Percentiles rank a stretch among this genome's conserved stretches.
These are phyloP conservation scores for Otatea glauca DNA, from an alignment of 176 grass and related monocot species.

Conservation along the genomic window DNA sequence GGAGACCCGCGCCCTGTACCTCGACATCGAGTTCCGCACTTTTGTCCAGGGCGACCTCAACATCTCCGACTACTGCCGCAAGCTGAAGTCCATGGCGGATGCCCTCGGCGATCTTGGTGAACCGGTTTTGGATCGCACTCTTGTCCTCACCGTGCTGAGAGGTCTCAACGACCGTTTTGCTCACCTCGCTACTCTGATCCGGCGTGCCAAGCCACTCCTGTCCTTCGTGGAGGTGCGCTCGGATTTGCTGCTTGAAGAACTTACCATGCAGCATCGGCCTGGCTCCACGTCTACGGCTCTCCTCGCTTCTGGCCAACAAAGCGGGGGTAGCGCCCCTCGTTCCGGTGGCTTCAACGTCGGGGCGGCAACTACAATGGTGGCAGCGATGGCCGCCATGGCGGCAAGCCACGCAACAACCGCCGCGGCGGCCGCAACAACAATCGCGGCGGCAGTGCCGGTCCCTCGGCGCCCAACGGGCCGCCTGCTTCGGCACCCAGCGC, in stretches of 20 bases:
- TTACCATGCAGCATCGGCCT: neutral
- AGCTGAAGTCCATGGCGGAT: no score
- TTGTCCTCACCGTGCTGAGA: neutral
- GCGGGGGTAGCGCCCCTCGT: no score
- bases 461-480: no score
- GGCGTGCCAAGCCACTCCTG: no score
- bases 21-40: neutral
- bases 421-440: neutral
- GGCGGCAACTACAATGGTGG: no score
- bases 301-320: no score
- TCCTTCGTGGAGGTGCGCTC: neutral
- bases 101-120: no score
- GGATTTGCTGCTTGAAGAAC: neutral
- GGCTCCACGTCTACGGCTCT: neutral
- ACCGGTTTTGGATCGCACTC: neutral
- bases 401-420: neutral
- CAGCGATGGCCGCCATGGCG: accelerated
- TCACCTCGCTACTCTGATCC: no score
- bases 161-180: neutral
- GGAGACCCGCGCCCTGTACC: neutral
- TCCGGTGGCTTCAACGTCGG: no score
- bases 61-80: no score
- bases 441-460: no score
- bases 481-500: no score
- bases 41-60: neutral